Conservation (phyloP, 2,329 filamentous ascomycete genomes). For the Neonectria hederae region DNA sequence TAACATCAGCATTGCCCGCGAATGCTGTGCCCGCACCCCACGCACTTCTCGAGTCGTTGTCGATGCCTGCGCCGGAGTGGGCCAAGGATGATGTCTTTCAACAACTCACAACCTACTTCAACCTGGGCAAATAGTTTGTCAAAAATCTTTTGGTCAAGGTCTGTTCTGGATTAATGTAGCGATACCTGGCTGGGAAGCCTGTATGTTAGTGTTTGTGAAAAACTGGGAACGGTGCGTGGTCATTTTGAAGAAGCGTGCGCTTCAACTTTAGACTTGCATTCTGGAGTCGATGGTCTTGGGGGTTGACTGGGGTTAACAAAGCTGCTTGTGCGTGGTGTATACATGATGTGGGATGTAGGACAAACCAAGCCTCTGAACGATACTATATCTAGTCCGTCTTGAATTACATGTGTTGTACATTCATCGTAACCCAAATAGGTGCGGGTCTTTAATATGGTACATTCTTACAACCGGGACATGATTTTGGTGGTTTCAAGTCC, state of each 20-base stretch:
- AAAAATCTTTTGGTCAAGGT: conserved; percentile 5
- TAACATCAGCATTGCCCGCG: conserved; percentile 62
- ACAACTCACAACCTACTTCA: conserved; percentile 69
- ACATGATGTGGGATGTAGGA: conserved; percentile 38
- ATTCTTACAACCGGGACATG: conserved; percentile 32
- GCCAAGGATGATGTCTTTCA: conserved; percentile 72
- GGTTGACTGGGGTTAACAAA: conserved; percentile 36
- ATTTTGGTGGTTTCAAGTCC: background rate
- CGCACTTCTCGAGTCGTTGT: conserved; percentile 72
- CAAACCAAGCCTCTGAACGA: conserved; percentile 40
- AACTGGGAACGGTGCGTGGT: conserved; percentile 39
- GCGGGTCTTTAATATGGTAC: conserved; percentile 42
- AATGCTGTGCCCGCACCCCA: conserved; percentile 73
- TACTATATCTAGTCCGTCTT: conserved; percentile 36
- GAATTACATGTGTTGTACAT: conserved; percentile 46
- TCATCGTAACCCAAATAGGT: conserved; percentile 31
- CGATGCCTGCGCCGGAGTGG: conserved; percentile 70
- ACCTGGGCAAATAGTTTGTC: conserved; percentile 57
- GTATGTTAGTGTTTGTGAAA: conserved; percentile 44
- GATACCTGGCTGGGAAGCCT: conserved; percentile 35
- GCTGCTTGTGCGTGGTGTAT: conserved; percentile 36
- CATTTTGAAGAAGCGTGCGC: conserved; percentile 42
- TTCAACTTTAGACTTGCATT: conserved; percentile 44
- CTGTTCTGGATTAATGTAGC: conserved; percentile 34
- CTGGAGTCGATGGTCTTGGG: conserved; percentile 41